These are phyloP conservation scores for Moesziomyces sp. DNA, from an alignment of 1,284 basidiomycete species.

Conservation along the genomic window DNA sequence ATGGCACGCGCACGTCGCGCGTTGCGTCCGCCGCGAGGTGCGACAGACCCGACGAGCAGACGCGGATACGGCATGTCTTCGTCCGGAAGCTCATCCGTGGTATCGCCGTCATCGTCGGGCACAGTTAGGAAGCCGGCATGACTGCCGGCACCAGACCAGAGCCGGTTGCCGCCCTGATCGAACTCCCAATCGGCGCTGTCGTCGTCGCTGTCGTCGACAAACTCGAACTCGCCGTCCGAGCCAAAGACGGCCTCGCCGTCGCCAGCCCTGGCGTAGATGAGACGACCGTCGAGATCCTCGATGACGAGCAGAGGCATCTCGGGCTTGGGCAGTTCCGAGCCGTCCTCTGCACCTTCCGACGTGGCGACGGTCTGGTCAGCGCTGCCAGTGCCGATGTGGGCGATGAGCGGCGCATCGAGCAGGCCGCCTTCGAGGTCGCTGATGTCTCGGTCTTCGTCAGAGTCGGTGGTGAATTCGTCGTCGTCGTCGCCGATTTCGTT, in stretches of 20 bases:
- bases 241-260: conserved; percentile 67
- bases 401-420: conserved; percentile 57
- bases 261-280: conserved; percentile 66
- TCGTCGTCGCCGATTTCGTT: conserved; percentile 57
- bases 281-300: conserved; percentile 66
- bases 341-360: conserved; percentile 17
- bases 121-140: conserved; percentile 27
- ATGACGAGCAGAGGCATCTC: conserved; percentile 66
- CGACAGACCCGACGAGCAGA: conserved; percentile 65
- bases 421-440: conserved; percentile 58
- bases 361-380: conserved; percentile 13
- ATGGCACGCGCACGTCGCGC: conserved; percentile 62
- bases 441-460: conserved; percentile 57
- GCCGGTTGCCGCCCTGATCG: conserved; percentile 43
- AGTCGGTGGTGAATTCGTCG: conserved; percentile 50
- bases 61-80: conserved; percentile 67
- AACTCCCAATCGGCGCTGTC: conserved; percentile 54
- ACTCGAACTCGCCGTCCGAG: conserved; percentile 67
- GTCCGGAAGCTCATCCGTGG: conserved; percentile 66
- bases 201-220: conserved; percentile 64
- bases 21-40: conserved; percentile 62
- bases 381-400: conserved; percentile 47
- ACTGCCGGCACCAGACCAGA: conserved; percentile 12
- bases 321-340: conserved; percentile 19
- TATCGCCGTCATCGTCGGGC: conserved; percentile 63